Conservation (phyloP, 495 filamentous ascomycete genomes). For the Neurospora hispaniola region DNA sequence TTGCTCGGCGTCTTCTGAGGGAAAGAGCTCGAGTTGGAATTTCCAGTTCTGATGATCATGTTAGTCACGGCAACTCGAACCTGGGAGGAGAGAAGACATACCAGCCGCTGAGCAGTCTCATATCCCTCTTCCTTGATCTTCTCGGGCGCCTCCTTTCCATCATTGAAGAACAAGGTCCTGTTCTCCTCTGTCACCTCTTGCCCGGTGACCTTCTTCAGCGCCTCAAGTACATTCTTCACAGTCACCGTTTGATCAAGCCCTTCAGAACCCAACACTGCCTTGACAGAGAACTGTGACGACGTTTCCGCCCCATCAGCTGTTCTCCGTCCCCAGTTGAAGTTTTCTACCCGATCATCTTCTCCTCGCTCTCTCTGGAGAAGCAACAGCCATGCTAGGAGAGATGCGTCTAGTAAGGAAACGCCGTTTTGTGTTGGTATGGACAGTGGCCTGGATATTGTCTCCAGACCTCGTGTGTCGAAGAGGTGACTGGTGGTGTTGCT, state of each 20-base stretch:
- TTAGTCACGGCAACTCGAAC: background rate
- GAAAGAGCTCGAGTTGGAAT: conserved; percentile 6
- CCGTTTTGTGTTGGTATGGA: background rate
- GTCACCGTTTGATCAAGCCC: background rate
- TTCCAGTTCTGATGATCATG: conserved; percentile 3
- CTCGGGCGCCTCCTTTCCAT: background rate
- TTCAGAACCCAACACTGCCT: background rate
- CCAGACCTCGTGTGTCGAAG: background rate
- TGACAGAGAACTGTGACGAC: conserved; percentile 1
- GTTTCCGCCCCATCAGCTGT: background rate
- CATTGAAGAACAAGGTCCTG: conserved; percentile 9
- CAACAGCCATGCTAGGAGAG: conserved; percentile 9
- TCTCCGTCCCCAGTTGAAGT: conserved; percentile 8
- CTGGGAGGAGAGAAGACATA: background rate
- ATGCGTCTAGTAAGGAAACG: background rate
- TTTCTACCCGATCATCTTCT: conserved; percentile 5
- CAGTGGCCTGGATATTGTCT: conserved; percentile 1
- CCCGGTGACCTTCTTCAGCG: background rate
- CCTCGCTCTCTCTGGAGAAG: conserved; percentile 8
- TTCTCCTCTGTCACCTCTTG: background rate
- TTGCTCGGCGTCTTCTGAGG: background rate
- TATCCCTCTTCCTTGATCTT: background rate
- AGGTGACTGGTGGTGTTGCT: background rate
- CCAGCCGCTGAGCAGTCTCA: background rate
- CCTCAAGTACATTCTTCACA: background rate